phyloP scores from a whole-genome alignment of 257 asterid genomes.

The Rhazya stricta region DNA sequence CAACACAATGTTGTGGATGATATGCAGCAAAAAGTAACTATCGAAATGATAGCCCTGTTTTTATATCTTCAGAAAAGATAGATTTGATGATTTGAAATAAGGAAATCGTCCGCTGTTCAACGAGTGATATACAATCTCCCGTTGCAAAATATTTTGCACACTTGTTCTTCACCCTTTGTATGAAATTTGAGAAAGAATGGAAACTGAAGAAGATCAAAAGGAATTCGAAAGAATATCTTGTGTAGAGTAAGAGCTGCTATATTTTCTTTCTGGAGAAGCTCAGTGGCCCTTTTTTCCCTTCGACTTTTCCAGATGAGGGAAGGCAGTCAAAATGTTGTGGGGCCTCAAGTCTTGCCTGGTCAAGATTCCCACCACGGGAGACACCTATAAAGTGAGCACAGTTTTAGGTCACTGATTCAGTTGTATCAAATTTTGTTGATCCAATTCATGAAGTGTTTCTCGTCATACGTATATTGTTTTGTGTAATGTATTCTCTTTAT shows the following conservation, averaged over 20 bases:
- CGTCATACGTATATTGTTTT: not conserved
- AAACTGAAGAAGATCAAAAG: not conserved
- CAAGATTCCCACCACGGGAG: slow-evolving; percentile 79
- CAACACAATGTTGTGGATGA: slow-evolving; percentile 3
- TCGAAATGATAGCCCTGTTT: not conserved
- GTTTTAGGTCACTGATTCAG: slow-evolving; percentile 21
- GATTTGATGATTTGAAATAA: not conserved
- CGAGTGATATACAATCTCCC: not conserved
- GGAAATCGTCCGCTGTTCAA: not conserved
- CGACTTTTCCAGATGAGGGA: slow-evolving; percentile 61
- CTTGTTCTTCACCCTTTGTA: not conserved
- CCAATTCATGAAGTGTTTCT: not conserved
- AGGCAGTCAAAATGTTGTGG: slow-evolving; percentile 66
- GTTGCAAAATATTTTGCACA: slow-evolving; percentile 1
- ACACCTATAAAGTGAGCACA: slow-evolving; percentile 39
- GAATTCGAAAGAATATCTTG: slow-evolving; percentile 1
- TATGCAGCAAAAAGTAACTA: not conserved
- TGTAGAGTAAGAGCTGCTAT: not conserved
- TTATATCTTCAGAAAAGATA: not conserved
- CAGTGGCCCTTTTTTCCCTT: slow-evolving; percentile 49
- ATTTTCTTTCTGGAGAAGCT: slow-evolving; percentile 10
- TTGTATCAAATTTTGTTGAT: not conserved
- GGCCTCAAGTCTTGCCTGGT: slow-evolving; percentile 91
- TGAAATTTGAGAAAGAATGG: slow-evolving; percentile 13
- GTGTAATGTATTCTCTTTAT: not conserved